Evolutionary conservation across 306 rosid species (phyloP), one percentile per base, ranked within the genome.

Genomic region (Sindora glabra): DNA sequence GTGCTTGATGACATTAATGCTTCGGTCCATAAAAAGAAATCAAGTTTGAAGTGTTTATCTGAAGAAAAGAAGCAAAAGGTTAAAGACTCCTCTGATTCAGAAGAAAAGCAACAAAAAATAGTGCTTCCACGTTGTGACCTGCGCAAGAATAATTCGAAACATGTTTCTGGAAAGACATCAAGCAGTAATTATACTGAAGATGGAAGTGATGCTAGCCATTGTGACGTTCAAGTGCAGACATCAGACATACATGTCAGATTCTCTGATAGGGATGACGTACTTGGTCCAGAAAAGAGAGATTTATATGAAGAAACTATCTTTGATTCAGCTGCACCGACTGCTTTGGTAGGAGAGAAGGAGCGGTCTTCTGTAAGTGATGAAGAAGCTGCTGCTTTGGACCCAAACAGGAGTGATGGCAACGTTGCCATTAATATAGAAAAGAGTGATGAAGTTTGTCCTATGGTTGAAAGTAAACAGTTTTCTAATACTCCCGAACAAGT

Each of bases 181-280:
- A 30, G 76, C 51, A 70, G 39, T 65, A 48, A 59, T 60, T 49
- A 23, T 39, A 68, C 56, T 69, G 73, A 18, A 60, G 69, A 77
- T 41, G 63, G 50, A 38, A 32, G 68, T 57, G 79, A 69, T 64
- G 84, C 22, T 44, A 74, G 62, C 51, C 38, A 64, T 65, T 52
- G 67, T 57, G 65, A 57, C 37, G 56, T 48, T 66, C 78, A 71
- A 61, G 51, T 61, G 62, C 77, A 36, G 34, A 65, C 59, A 33
- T 70, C 64, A 3, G 77, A 74, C 39, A 75, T 65, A 72, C 78
- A 69, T 60, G 89, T 82, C 62, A 83, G 62, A 56, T 80, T 86
- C 69, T 76, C 81, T 18, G 80, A 38, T 22, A 77, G 71, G 67
- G 85, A 84, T 25, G 81, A 66, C 65, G 62, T 79, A 41, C 74